Percentiles rank a stretch among this genome's conserved stretches.
Evolutionary conservation across 192 early-diverging fungal genomes (phyloP).

Genomic region (Coemansia sp.): DNA sequence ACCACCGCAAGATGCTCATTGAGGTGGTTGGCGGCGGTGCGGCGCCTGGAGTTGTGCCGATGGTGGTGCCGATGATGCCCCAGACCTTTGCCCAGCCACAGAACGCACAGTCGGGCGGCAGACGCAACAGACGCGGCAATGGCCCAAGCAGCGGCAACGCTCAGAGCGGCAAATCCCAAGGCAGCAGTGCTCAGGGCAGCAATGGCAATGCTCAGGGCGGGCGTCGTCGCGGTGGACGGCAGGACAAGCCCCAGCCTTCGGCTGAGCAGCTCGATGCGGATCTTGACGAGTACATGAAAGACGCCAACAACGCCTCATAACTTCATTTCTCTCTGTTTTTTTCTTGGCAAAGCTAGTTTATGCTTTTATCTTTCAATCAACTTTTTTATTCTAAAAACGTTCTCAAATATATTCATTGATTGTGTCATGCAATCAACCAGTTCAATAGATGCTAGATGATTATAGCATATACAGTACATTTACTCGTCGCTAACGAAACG

Average conservation of each 20-base stretch:
- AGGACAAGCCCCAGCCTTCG: slow-evolving; percentile 14
- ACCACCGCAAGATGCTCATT: slow-evolving; percentile 43
- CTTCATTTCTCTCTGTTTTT: not conserved
- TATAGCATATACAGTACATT: too few relatives aligned
- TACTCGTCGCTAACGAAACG: too few relatives aligned
- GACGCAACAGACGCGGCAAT: slow-evolving; percentile 9
- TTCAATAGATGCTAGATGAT: too few relatives aligned
- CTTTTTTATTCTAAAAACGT: too few relatives aligned
- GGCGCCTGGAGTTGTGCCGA: slow-evolving; percentile 19
- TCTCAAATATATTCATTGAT: too few relatives aligned
- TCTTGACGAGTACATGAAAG: slow-evolving; percentile 51
- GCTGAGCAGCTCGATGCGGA: slow-evolving; percentile 48
- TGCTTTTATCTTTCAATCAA: too few relatives aligned
- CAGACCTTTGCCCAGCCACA: slow-evolving; percentile 15
- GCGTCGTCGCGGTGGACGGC: slow-evolving; percentile 11
- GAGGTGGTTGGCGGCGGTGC: slow-evolving; percentile 29
- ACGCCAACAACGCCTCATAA: slow-evolving; percentile 28
- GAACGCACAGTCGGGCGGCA: slow-evolving; percentile 6
- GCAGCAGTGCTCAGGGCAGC: not conserved
- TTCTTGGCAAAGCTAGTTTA: not conserved
- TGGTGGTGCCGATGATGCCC: slow-evolving; percentile 45
- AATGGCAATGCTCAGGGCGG: not conserved
- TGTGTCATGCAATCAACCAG: too few relatives aligned
- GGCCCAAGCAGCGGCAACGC: slow-evolving; percentile 8
- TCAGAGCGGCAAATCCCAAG: not conserved